Base-by-base conservation (phyloP, 1,284 basidiomycete genomes). In the Chondrostereum purpureum region DNA sequence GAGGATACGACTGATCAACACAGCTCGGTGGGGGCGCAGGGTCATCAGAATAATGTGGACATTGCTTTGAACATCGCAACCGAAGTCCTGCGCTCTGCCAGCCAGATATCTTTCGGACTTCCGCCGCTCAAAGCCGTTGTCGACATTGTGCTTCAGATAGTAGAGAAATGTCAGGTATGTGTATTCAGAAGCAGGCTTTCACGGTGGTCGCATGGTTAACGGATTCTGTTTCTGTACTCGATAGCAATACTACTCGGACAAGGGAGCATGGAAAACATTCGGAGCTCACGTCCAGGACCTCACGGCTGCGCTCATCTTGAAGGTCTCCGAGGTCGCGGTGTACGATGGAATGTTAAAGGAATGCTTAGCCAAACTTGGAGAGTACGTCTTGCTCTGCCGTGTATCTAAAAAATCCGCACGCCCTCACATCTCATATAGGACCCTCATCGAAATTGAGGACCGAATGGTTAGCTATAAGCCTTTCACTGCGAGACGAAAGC, bases 401-500 rank as follows among this genome's bases (percentile, higher is more conserved):
- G 8, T n/a, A 31, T 8, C 8, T 8, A 31, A 8, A 31, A 8
- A 8, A n/a, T 31, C 8, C 27, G 8, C n/a, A 8, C n/a, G 27
- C 8, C 27, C 27, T 31, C n/a, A 8, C 8, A 31, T 31, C n/a
- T 8, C n/a, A n/a, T n/a, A n/a, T 8, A 31, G 27, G 27, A n/a
- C n/a, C 8, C 27, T 31, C 8, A n/a, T 8, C n/a, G 27, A n/a
- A n/a, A 31, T 31, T n/a, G 8, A 8, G 8, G 8, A 8, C 27
- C 8, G n/a, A 31, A 31, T 31, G 27, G n/a, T 8, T 8, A n/a
- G n/a, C n/a, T 31, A 31, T n/a, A 31, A n/a, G n/a, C 8, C 27
- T 8, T 31, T 31, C 27, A n/a, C 8, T 31, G n/a, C 27, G 8
- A 31, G 27, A 8, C n/a, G 8, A 8, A 31, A 31, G 27, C 54